Conservation (phyloP, 306 rosid species). For the Trifolium fragiferum region DNA sequence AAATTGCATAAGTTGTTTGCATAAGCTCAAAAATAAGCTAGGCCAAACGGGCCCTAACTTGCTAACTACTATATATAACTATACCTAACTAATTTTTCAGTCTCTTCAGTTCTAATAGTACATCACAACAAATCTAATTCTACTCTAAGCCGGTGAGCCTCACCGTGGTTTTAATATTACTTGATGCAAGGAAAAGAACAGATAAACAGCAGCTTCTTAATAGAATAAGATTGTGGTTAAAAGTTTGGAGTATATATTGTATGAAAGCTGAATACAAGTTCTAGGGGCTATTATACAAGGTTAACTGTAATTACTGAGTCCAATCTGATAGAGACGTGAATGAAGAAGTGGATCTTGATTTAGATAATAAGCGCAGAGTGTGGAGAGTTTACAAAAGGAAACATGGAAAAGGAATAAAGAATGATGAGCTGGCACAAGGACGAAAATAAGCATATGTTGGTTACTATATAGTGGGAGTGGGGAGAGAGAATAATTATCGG, state of each 20-base stretch:
- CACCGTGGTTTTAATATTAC: constrained; percentile 4
- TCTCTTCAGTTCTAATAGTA: not conserved
- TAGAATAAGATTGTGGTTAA: not conserved
- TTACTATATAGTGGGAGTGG: too few relatives aligned
- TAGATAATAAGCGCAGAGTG: too few relatives aligned
- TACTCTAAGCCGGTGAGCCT: not conserved
- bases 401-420: too few relatives aligned
- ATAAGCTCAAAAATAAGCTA: too few relatives aligned
- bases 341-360: too few relatives aligned
- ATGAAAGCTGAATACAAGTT: not conserved
- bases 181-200: not conserved
- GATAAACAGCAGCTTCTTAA: not conserved
- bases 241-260: not conserved
- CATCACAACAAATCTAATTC: not conserved
- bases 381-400: too few relatives aligned
- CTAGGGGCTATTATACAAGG: not conserved
- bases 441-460: too few relatives aligned
- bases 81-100: not conserved
- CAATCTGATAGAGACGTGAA: too few relatives aligned
- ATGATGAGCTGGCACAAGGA: too few relatives aligned
- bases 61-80: not conserved
- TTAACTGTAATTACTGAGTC: not conserved
- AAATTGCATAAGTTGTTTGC: too few relatives aligned
- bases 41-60: too few relatives aligned
- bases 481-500: too few relatives aligned